Percentiles rank a stretch among this genome's conserved stretches.
These are phyloP conservation scores for Pluteus cervinus DNA, from an alignment of 768 basidiomycete species.

Conservation along the genomic window DNA sequence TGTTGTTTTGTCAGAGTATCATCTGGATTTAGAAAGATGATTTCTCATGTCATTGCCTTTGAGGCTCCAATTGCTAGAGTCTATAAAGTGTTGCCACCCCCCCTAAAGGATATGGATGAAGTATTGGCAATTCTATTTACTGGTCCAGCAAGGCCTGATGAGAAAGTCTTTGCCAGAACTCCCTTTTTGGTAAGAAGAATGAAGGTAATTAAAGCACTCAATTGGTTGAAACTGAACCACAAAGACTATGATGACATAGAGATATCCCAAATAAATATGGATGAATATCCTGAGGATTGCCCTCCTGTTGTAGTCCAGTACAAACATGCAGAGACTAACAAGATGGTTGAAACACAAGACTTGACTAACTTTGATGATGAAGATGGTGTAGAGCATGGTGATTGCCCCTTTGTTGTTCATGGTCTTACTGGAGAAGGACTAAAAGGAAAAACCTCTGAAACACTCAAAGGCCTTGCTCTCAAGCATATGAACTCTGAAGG, in stretches of 20 bases:
- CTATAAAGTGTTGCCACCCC: no score
- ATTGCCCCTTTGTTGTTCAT: slow-evolving; percentile 29
- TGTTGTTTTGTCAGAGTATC: no score
- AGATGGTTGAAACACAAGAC: no score
- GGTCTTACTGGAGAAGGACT: slow-evolving; percentile 19
- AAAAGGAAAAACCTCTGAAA: slow-evolving; percentile 9
- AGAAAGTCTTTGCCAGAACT: slow-evolving; percentile 11
- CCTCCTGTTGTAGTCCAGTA: slow-evolving; percentile 20
- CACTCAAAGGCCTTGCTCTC: slow-evolving; percentile 17
- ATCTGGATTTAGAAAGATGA: slow-evolving; percentile 15
- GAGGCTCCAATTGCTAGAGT: slow-evolving; percentile 15
- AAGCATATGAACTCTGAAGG: slow-evolving; percentile 20
- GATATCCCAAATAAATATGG: slow-evolving; percentile 20
- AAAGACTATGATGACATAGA: slow-evolving; percentile 22
- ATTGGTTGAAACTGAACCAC: slow-evolving; percentile 30
- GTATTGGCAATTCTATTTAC: slow-evolving; percentile 9
- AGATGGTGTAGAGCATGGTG: slow-evolving; percentile 19
- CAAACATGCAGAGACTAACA: slow-evolving; percentile 11
- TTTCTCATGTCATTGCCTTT: slow-evolving; percentile 20
- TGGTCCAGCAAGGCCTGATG: slow-evolving; percentile 6
- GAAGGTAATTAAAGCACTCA: slow-evolving; percentile 16
- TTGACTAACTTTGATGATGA: slow-evolving; percentile 20
- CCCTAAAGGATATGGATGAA: slow-evolving; percentile 10
- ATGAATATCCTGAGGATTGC: slow-evolving; percentile 14
- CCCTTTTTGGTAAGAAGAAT: slow-evolving; percentile 17